Conservation (phyloP, 331 rosid genomes). For the Malus hybrid region DNA sequence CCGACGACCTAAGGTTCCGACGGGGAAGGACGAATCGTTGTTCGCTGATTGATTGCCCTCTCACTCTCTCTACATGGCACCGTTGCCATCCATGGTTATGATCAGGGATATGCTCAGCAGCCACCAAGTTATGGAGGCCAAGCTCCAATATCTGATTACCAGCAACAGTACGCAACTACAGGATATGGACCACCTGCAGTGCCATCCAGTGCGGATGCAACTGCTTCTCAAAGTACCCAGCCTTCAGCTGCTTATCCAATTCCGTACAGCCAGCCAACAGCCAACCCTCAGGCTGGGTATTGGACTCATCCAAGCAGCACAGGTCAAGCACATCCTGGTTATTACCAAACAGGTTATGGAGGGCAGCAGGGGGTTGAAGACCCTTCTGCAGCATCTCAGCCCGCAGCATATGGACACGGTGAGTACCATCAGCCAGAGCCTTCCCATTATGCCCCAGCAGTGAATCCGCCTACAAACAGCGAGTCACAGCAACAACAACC, state of each 20-base stretch:
- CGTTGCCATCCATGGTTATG: not conserved
- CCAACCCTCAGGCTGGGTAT: too few species aligned
- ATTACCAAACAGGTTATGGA: constrained; percentile 26
- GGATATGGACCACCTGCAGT: too few species aligned
- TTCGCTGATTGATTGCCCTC: not conserved
- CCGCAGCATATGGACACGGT: constrained; percentile 25
- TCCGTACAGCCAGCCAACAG: too few species aligned
- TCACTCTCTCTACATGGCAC: not conserved
- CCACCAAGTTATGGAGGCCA: too few species aligned
- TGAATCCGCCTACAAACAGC: constrained; percentile 6
- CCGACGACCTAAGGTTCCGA: constrained; percentile 25
- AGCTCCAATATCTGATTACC: too few species aligned
- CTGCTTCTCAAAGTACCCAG: too few species aligned
- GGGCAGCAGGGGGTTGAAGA: constrained; percentile 23
- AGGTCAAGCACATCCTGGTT: constrained; percentile 19
- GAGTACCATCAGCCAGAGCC: constrained; percentile 29
- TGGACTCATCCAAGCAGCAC: too few species aligned
- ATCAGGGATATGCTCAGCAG: too few species aligned
- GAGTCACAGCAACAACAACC: constrained; percentile 13
- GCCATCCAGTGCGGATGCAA: too few species aligned
- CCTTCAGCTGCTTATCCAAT: too few species aligned
- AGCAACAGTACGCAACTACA: too few species aligned
- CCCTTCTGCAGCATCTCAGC: constrained; percentile 12
- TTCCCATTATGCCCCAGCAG: constrained; percentile 14
- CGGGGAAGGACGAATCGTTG: not conserved